Evolutionary conservation across 2,329 filamentous ascomycete genomes (phyloP).

Genomic region (Colletotrichum tropicale): DNA sequence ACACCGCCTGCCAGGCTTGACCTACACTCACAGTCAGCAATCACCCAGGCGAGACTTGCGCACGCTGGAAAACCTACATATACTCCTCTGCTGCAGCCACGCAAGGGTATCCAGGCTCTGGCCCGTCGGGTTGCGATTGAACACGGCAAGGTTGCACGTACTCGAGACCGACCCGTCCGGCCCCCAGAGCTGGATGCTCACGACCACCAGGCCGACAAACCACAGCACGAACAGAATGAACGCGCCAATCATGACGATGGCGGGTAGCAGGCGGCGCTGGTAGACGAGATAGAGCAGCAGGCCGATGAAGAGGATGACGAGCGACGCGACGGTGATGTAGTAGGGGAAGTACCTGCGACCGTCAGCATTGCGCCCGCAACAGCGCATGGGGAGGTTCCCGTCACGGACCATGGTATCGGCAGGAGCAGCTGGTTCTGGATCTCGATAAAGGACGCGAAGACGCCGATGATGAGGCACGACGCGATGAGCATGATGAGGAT

Average conservation of each 20-base stretch:
- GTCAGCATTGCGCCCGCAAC: background rate
- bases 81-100: conserved; percentile 67
- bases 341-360: conserved; percentile 68
- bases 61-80: conserved; percentile 53
- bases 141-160: conserved; percentile 65
- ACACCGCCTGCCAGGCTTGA: conserved; percentile 69
- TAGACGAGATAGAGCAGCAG: conserved; percentile 68
- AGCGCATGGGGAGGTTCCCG: background rate
- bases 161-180: conserved; percentile 61
- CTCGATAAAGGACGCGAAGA: conserved; percentile 64
- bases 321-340: conserved; percentile 61
- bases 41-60: background rate
- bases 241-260: conserved; percentile 66
- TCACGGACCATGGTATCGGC: conserved; percentile 62
- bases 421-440: conserved; percentile 61
- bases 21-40: conserved; percentile 36
- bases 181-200: conserved; percentile 68
- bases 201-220: conserved; percentile 68
- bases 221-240: conserved; percentile 73
- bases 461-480: conserved; percentile 62
- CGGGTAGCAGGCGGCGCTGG: conserved; percentile 63
- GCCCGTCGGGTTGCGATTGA: conserved; percentile 52
- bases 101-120: conserved; percentile 61
- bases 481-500: conserved; percentile 69
- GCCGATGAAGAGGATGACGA: conserved; percentile 71